A percentile compares a stretch with the other conserved stretches of the same genome.
These are phyloP conservation scores for Saccharomycopsis lassenensis DNA, from an alignment of 805 yeast genomes.

Conservation along the genomic window DNA sequence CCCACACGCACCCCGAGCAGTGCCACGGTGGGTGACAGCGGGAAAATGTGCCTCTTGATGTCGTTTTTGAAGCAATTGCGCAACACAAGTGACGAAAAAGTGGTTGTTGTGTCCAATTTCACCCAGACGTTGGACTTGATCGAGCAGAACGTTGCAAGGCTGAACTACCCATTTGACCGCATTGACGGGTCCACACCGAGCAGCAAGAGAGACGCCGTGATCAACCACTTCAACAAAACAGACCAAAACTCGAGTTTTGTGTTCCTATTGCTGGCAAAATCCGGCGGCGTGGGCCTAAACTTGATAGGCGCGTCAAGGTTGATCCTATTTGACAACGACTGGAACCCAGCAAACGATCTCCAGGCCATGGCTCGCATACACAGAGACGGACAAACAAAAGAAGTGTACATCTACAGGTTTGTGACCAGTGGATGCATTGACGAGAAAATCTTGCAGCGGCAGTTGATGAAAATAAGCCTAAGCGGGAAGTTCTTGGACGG, in stretches of 20 bases:
- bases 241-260: slow-evolving; percentile 35
- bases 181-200: slow-evolving; percentile 80
- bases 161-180: slow-evolving; percentile 43
- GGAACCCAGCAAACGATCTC: slow-evolving; percentile 90
- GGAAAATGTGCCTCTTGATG: slow-evolving; percentile 56
- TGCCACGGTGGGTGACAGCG: slow-evolving; percentile 29
- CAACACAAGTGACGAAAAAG: slow-evolving; percentile 47
- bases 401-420: slow-evolving; percentile 72
- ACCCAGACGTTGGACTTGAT: slow-evolving; percentile 79
- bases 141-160: slow-evolving; percentile 38
- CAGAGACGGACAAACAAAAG: slow-evolving; percentile 79
- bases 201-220: slow-evolving; percentile 51
- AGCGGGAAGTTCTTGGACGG: slow-evolving; percentile 54
- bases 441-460: slow-evolving; percentile 89
- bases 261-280: slow-evolving; percentile 74
- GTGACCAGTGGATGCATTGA: slow-evolving; percentile 86
- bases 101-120: slow-evolving; percentile 77
- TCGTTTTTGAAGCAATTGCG: slow-evolving; percentile 42
- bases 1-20: slow-evolving; percentile 1
- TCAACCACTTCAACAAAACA: slow-evolving; percentile 53
- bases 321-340: slow-evolving; percentile 82
- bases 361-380: slow-evolving; percentile 96
- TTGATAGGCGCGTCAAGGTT: slow-evolving; percentile 73
- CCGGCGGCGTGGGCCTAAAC: slow-evolving; percentile 92
- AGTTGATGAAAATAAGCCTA: slow-evolving; percentile 69